Evolutionary conservation across 495 filamentous ascomycete genomes (phyloP).

Genomic region (Hypoxylon cercidicola): DNA sequence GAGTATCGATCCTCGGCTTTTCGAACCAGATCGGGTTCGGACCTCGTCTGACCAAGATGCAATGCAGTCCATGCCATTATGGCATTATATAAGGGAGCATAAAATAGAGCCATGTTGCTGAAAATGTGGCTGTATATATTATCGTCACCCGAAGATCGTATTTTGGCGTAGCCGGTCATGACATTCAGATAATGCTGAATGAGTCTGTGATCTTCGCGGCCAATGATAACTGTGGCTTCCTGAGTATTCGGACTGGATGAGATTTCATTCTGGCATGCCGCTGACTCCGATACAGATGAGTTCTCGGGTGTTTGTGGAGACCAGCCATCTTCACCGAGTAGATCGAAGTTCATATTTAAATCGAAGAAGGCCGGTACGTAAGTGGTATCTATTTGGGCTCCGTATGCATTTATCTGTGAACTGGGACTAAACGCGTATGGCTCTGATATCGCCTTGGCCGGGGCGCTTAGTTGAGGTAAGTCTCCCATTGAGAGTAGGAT

Average conservation of each 20-base stretch:
- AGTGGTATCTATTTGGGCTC: constrained; percentile 4
- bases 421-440: not conserved
- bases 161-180: constrained; percentile 30
- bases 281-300: constrained; percentile 11
- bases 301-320: constrained; percentile 20
- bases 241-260: constrained; percentile 10
- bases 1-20: constrained; percentile 28
- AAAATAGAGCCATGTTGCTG: constrained; percentile 31
- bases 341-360: constrained; percentile 31
- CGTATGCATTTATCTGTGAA: constrained; percentile 18
- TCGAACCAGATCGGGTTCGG: constrained; percentile 24
- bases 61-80: constrained; percentile 31
- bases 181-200: constrained; percentile 35
- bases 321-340: constrained; percentile 25
- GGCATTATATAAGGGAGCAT: constrained; percentile 27
- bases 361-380: constrained; percentile 35
- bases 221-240: constrained; percentile 20
- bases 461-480: no score
- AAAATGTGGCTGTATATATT: constrained; percentile 33
- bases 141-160: constrained; percentile 28
- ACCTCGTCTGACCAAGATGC: constrained; percentile 25
- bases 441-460: constrained; percentile 12
- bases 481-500: no score
- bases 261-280: constrained; percentile 5
- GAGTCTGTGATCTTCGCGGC: constrained; percentile 24